phyloP scores from a whole-genome alignment of 345 rosid genomes.

The Arabidopsis arenosa region DNA sequence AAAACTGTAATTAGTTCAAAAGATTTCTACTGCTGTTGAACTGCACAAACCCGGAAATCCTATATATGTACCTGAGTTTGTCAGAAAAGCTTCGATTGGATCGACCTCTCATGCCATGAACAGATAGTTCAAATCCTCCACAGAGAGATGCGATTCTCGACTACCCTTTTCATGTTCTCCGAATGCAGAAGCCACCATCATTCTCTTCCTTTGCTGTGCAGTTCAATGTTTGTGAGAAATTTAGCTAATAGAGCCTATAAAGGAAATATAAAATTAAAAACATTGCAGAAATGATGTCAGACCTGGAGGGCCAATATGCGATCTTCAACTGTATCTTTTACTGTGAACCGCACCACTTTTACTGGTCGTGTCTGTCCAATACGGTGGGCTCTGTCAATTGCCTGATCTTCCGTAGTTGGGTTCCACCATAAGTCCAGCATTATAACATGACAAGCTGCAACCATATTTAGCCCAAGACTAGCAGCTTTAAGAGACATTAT shows the following conservation, averaged over 20 bases:
- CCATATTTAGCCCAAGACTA: constrained; percentile 95
- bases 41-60: background rate
- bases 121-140: constrained; percentile 84
- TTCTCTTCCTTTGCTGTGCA: constrained; percentile 83
- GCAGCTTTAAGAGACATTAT: constrained; percentile 99
- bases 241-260: background rate
- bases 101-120: constrained; percentile 52
- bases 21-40: background rate
- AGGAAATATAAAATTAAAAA: background rate
- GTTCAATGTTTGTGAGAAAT: constrained; percentile 2
- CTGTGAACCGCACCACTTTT: constrained; percentile 82
- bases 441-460: constrained; percentile 90
- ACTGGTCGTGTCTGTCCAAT: constrained; percentile 96
- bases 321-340: constrained; percentile 91
- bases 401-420: constrained; percentile 97
- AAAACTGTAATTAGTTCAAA: constrained; percentile 18
- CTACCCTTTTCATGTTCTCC: constrained; percentile 86
- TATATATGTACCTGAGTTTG: constrained; percentile 18
- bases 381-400: constrained; percentile 96
- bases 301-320: constrained; percentile 92
- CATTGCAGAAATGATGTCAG: constrained; percentile 20
- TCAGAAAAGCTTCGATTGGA: background rate
- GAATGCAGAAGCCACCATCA: constrained; percentile 91
- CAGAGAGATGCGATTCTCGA: constrained; percentile 75
- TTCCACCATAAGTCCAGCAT: constrained; percentile 98